Evolutionary conservation across 306 rosid genomes (phyloP), one percentile per base, ranked within the genome.

Genomic region (Vigna hirtella): DNA sequence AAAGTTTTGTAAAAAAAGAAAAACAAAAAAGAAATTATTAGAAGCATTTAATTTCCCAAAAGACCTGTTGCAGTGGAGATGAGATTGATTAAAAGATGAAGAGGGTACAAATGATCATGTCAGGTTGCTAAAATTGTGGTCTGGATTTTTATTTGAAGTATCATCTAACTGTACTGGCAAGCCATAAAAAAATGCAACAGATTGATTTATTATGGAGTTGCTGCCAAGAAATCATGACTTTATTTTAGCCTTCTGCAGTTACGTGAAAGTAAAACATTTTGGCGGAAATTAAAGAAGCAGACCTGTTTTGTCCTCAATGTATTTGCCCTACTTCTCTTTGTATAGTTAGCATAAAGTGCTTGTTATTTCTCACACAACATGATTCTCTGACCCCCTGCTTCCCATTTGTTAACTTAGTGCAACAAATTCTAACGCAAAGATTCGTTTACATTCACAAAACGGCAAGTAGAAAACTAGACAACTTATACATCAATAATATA

Each of bases 371-470:
- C 38, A 63, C 17, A 12, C 52, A 40, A 40, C 34, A 11, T 42
- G 71, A 66, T 66, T 20, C 71, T 20, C 51, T 66, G 32, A 10
- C 71, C 10, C 34, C 11, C 5, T 36, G 49, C 50, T 72, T 53
- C 15, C 20, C 52, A 38, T 36, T 18, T 53, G 56, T 24, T 5
- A 22, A 26, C 67, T 73, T 73, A 26, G 38, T 15, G 68, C 67
- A 73, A 56, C n/a, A 73, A 26, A 22, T 73, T 73, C 56, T 53
- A 72, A 24, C 2, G 13, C 15, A 72, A 72, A 80, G 74, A 73
- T 64, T 72, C 68, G 58, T 66, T 66, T 66, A 66, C 34, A 66
- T 73, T 73, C 50, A 66, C 43, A 80, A 80, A 80, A 72, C n/a
- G 17, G 17, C 83, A 62, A 72, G 68, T 9, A 45, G 22, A 42